phyloP scores from a whole-genome alignment of 2,329 filamentous ascomycete genomes.

The Xylariaceae sp. region DNA sequence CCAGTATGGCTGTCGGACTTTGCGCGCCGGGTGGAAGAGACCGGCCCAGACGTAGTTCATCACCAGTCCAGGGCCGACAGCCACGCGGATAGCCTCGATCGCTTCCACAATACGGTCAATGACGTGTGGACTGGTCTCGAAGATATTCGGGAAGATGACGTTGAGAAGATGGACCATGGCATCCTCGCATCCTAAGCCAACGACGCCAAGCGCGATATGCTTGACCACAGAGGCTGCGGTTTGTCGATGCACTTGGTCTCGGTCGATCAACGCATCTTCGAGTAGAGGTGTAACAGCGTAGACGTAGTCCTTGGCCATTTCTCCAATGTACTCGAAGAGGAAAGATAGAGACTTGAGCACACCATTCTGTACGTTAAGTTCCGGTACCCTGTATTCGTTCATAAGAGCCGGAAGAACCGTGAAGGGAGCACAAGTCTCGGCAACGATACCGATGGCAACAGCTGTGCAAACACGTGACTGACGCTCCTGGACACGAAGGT shows the following conservation, averaged over 20 bases:
- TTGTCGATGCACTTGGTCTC: conserved; percentile 95
- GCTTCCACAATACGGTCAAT: conserved; percentile 97
- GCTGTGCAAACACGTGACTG: conserved; percentile 98
- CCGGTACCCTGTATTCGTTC: conserved; percentile 98
- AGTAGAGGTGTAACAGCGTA: conserved; percentile 94
- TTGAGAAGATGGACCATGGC: conserved; percentile 98
- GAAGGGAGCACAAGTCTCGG: conserved; percentile 96
- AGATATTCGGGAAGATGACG: conserved; percentile 91
- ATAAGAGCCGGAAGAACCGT: conserved; percentile 97
- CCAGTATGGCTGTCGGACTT: conserved; percentile 94
- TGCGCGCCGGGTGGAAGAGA: conserved; percentile 91
- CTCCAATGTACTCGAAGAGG: conserved; percentile 97
- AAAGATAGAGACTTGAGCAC: conserved; percentile 96
- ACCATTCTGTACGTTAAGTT: conserved; percentile 98
- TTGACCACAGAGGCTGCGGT: conserved; percentile 96
- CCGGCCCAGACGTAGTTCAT: conserved; percentile 99
- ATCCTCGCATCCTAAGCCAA: conserved; percentile 94
- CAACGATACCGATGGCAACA: conserved; percentile 96
- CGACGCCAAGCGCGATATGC: conserved; percentile 95
- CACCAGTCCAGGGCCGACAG: conserved; percentile 83
- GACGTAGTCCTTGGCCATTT: conserved; percentile 99
- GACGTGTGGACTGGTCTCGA: conserved; percentile 96
- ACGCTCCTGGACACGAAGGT: conserved; percentile 92
- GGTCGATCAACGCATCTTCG: conserved; percentile 94
- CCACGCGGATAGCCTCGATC: conserved; percentile 91